Percentiles rank a stretch among this genome's conserved stretches.
These are phyloP conservation scores for Penicillium sp. DNA, from an alignment of 2,329 filamentous ascomycete species.

Conservation along the genomic window DNA sequence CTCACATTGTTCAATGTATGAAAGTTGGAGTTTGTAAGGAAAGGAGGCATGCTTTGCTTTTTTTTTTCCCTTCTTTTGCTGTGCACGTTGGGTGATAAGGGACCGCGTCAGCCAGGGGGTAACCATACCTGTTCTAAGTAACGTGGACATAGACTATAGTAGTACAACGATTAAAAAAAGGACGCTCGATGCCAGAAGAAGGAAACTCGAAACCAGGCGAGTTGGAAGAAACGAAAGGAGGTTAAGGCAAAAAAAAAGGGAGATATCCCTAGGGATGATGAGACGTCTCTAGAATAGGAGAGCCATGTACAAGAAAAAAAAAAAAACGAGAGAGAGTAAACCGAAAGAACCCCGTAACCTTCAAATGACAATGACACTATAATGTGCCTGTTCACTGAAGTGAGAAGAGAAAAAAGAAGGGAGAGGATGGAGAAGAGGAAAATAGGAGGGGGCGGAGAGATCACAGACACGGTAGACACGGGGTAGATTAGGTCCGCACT, in stretches of 20 bases:
- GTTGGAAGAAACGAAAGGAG: conserved; percentile 18
- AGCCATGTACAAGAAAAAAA: conserved; percentile 34
- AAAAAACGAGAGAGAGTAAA: conserved; percentile 15
- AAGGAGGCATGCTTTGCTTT: conserved; percentile 5
- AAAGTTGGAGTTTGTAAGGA: conserved; percentile 3
- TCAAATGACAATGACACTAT: conserved; percentile 29
- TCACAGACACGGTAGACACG: conserved; percentile 22
- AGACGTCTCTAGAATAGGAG: conserved; percentile 27
- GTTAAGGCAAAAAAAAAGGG: conserved; percentile 25
- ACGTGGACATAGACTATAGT: conserved; percentile 32
- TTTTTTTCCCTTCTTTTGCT: conserved; percentile 11
- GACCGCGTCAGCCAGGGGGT: conserved; percentile 24
- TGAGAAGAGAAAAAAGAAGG: conserved; percentile 12
- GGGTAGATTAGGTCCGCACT: conserved; percentile 25
- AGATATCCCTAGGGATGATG: conserved; percentile 22
- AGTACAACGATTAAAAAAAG: conserved; percentile 33
- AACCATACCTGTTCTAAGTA: conserved; percentile 33
- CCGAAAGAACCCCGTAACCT: conserved; percentile 26
- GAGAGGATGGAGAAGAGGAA: conserved; percentile 18
- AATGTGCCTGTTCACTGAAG: conserved; percentile 24
- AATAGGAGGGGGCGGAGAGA: conserved; percentile 17
- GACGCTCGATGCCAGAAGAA: conserved; percentile 25
- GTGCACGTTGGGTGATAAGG: conserved; percentile 9
- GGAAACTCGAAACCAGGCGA: conserved; percentile 27
- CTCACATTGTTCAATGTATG: not conserved